Base-by-base conservation (phyloP, 192 early-diverging fungal species). In the Allomyces javanicus region DNA sequence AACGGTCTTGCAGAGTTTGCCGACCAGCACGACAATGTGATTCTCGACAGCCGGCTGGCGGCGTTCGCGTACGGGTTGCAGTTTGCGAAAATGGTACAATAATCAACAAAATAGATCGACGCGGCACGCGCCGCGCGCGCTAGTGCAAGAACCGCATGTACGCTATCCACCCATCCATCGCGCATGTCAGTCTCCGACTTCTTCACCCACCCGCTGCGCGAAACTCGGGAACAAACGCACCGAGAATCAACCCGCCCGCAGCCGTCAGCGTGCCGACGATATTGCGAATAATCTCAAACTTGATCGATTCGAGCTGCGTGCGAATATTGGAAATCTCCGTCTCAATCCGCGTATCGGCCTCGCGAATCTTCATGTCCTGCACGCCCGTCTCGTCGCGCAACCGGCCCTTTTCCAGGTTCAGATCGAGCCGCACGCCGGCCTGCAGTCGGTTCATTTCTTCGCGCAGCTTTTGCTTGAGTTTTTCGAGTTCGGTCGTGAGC, bases 231-330 rank as follows among this genome's bases (percentile, higher is more conserved):
- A 21, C 0, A 24, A 64, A 62, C 24, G 23, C 61, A 25, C 24
- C 21, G 25, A 90, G 75, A 33, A 90, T 80, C 67, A 90, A 75
- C 26, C 86, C 85, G n/a, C 87, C 88, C 19, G 85, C 85, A 79
- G 86, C 87, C n/a, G 87, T 87, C 62, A 90, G 86, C 12, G 88
- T 89, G 79, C 83, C 88, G 25, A 90, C 80, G 81, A 88, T 85
- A 65, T 90, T 88, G 74, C 86, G 86, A 44, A 90, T 66, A 40
- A 88, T 88, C 64, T 84, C 83, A 33, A 87, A 85, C 69, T 92
- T 92, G 70, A 93, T 89, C 19, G 87, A 86, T 76, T 93, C 89
- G 86, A 94, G 89, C 69, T 89, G 84, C 22, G 84, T 91, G 43
- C 86, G 78, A 62, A 94, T 72, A 1, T 76, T 79, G 17, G 85